Percentiles rank a stretch among this genome's conserved stretches.
These are phyloP conservation scores for Lasiosphaeria hispida DNA, from an alignment of 495 filamentous ascomycete species.

Conservation along the genomic window DNA sequence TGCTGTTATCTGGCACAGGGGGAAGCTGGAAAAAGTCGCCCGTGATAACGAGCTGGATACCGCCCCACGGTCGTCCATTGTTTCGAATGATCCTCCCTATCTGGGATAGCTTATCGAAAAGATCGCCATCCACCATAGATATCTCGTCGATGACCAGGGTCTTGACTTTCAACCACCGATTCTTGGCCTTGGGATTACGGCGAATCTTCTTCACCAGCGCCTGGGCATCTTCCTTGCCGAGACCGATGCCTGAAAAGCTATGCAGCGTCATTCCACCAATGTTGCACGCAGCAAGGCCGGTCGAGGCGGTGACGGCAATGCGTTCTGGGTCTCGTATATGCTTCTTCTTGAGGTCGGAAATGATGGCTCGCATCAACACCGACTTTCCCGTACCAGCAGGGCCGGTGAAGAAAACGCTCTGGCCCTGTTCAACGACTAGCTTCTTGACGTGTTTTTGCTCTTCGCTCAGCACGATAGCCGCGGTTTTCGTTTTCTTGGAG, in stretches of 20 bases:
- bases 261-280: constrained; percentile 94
- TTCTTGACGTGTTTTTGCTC: constrained; percentile 84
- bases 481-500: constrained; percentile 40
- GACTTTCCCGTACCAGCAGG: constrained; percentile 98
- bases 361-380: constrained; percentile 88
- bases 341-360: constrained; percentile 72
- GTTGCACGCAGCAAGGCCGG: constrained; percentile 93
- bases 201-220: constrained; percentile 90
- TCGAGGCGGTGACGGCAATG: constrained; percentile 91
- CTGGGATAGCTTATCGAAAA: constrained; percentile 93
- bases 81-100: constrained; percentile 78
- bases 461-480: constrained; percentile 69
- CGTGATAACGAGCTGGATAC: constrained; percentile 93
- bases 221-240: constrained; percentile 83
- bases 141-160: constrained; percentile 91
- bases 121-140: constrained; percentile 96
- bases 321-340: constrained; percentile 70
- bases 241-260: constrained; percentile 91
- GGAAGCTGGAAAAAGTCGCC: constrained; percentile 98
- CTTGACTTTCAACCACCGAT: constrained; percentile 83
- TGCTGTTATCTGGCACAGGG: constrained; percentile 71
- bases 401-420: constrained; percentile 97
- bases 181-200: constrained; percentile 80
- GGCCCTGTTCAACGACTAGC: constrained; percentile 67
- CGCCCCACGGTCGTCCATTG: constrained; percentile 90